These are phyloP conservation scores for Pyrenula aspistea DNA, from an alignment of 495 filamentous ascomycete genomes.

Conservation along the genomic window DNA sequence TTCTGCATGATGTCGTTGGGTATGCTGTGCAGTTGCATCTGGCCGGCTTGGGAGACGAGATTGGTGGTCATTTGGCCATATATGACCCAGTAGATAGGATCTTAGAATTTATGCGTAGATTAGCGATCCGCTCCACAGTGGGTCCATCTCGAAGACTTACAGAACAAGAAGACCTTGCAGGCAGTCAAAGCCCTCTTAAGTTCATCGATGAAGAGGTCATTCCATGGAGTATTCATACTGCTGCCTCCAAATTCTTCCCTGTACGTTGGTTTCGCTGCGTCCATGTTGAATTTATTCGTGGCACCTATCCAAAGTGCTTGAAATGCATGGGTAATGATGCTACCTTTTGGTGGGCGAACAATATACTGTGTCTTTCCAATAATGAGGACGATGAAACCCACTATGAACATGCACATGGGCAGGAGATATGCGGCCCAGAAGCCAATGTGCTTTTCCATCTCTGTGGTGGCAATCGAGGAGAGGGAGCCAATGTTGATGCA, in stretches of 20 bases:
- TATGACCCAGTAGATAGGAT: constrained; percentile 47
- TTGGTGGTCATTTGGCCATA: constrained; percentile 49
- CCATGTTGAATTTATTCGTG: constrained; percentile 33
- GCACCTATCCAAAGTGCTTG: constrained; percentile 48
- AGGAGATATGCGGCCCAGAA: constrained; percentile 72
- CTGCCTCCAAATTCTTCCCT: constrained; percentile 32
- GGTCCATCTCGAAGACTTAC: no score
- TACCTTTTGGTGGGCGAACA: constrained; percentile 50
- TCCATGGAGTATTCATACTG: constrained; percentile 28
- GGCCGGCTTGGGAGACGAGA: constrained; percentile 43
- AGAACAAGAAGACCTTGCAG: constrained; percentile 49
- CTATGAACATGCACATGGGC: constrained; percentile 46
- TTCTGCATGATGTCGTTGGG: constrained; percentile 68
- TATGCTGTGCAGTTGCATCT: constrained; percentile 42
- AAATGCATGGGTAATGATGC: constrained; percentile 50
- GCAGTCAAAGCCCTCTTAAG: constrained; percentile 45
- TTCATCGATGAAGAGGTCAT: constrained; percentile 53
- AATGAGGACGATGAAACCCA: constrained; percentile 39
- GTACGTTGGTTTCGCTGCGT: constrained; percentile 49
- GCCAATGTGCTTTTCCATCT: constrained; percentile 53
- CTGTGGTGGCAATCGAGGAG: constrained; percentile 50
- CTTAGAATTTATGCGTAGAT: neutral
- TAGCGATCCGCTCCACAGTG: no score
- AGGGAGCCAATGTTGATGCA: constrained; percentile 69
- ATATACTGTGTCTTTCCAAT: constrained; percentile 46